phyloP scores from a whole-genome alignment of 805 yeast species.

The Metschnikowia hibisci region DNA sequence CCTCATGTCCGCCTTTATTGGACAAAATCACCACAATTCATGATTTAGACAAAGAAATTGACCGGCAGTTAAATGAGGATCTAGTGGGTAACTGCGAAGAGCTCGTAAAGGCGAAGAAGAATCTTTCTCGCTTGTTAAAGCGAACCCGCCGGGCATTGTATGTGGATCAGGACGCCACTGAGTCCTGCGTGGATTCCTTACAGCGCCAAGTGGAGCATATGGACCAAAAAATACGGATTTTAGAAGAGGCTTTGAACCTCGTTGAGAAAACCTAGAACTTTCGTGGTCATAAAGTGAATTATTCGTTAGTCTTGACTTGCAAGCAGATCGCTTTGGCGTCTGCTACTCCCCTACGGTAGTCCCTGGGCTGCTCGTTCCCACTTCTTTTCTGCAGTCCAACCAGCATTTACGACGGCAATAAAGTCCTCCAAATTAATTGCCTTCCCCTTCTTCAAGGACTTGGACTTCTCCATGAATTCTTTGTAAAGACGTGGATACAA shows the following conservation, averaged over 20 bases:
- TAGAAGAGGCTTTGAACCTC: constrained; percentile 51
- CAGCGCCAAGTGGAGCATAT: constrained; percentile 54
- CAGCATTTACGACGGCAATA: constrained; percentile 67
- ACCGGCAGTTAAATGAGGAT: constrained; percentile 32
- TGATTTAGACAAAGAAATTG: constrained; percentile 35
- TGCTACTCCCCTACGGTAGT: constrained; percentile 9
- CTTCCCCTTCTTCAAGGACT: constrained; percentile 50
- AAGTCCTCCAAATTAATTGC: constrained; percentile 76
- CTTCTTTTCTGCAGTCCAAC: constrained; percentile 77
- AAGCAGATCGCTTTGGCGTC: not conserved
- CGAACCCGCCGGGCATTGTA: constrained; percentile 12
- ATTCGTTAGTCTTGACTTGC: not conserved
- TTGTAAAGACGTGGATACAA: constrained; percentile 62
- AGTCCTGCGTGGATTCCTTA: constrained; percentile 14
- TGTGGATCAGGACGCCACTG: constrained; percentile 5
- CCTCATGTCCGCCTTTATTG: constrained; percentile 17
- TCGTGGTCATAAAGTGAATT: not conserved
- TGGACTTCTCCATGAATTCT: constrained; percentile 65
- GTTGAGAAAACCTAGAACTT: constrained; percentile 9
- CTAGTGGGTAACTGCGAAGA: constrained; percentile 22
- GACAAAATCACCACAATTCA: constrained; percentile 41
- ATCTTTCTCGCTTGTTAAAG: constrained; percentile 8
- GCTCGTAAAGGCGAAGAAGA: constrained; percentile 13
- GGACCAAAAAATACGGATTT: constrained; percentile 67
- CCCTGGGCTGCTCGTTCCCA: constrained; percentile 59